Conservation (phyloP, 2,329 filamentous ascomycete species). For the Penicillium nordicum region DNA sequence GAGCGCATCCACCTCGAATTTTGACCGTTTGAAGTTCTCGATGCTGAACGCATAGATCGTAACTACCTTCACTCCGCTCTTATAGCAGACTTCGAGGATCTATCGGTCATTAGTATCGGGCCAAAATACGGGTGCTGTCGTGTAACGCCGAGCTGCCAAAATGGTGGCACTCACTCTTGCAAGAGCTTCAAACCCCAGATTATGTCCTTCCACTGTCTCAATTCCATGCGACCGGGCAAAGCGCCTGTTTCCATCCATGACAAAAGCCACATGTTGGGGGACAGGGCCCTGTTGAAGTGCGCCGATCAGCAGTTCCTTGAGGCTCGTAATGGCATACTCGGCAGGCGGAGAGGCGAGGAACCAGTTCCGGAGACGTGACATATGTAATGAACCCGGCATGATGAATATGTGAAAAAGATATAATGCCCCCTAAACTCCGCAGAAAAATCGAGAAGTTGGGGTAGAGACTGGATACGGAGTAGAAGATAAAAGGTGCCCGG, state of each 20-base stretch:
- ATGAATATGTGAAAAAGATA: slow-evolving; percentile 7
- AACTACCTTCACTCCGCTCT: slow-evolving; percentile 91
- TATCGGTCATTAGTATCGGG: slow-evolving; percentile 31
- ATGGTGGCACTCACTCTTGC: slow-evolving; percentile 62
- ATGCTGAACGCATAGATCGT: slow-evolving; percentile 99
- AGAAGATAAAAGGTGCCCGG: slow-evolving; percentile 1
- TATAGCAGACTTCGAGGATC: slow-evolving; percentile 98
- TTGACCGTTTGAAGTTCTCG: slow-evolving; percentile 96
- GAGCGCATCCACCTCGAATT: slow-evolving; percentile 91
- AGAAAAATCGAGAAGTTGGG: slow-evolving; percentile 1
- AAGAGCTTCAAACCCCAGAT: slow-evolving; percentile 90
- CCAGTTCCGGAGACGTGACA: slow-evolving; percentile 67
- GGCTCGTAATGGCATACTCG: slow-evolving; percentile 77
- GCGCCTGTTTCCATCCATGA: slow-evolving; percentile 96
- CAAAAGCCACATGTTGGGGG: slow-evolving; percentile 95
- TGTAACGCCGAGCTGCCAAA: neutral
- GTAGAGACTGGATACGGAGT: neutral
- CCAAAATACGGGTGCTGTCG: neutral
- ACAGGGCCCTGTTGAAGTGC: slow-evolving; percentile 86
- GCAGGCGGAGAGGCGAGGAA: slow-evolving; percentile 82
- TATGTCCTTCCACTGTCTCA: slow-evolving; percentile 94
- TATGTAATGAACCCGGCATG: slow-evolving; percentile 54
- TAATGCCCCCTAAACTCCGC: neutral
- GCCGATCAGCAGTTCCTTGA: slow-evolving; percentile 82
- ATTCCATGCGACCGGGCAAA: slow-evolving; percentile 89